A percentile compares a stretch with the other conserved stretches of the same genome.
Evolutionary conservation across 2,329 filamentous ascomycete genomes (phyloP).

Genomic region (Claviceps humidiphila): DNA sequence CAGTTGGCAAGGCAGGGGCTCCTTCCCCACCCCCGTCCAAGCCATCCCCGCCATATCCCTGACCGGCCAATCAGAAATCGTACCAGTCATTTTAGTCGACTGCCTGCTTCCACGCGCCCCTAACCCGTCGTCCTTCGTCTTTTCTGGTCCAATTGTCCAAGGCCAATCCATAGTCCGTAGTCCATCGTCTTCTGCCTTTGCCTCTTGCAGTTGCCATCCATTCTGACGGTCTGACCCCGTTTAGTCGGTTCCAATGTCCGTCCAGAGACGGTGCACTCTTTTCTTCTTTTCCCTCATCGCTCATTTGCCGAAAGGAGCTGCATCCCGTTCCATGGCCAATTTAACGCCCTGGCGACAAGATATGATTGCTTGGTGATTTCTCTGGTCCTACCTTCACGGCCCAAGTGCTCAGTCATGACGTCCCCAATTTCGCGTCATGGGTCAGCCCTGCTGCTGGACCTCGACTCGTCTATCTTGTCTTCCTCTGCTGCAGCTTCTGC

Average conservation of each 20-base stretch:
- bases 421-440: conserved; percentile 7
- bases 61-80: no score
- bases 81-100: no score
- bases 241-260: conserved; percentile 3
- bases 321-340: conserved; percentile 10
- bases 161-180: not conserved
- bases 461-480: conserved; percentile 8
- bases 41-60: not conserved
- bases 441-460: not conserved
- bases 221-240: conserved; percentile 1
- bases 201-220: not conserved
- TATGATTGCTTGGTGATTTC: conserved; percentile 7
- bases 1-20: no score
- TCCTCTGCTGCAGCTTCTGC: conserved; percentile 25
- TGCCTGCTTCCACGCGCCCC: not conserved
- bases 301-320: conserved; percentile 5
- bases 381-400: conserved; percentile 2
- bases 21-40: not conserved
- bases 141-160: not conserved
- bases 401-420: conserved; percentile 12
- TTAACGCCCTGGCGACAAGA: conserved; percentile 9
- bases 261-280: not conserved
- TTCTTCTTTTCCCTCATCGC: not conserved
- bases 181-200: not conserved
- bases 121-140: not conserved